phyloP scores from a whole-genome alignment of 331 rosid genomes.

The Cucumis variabilis region DNA sequence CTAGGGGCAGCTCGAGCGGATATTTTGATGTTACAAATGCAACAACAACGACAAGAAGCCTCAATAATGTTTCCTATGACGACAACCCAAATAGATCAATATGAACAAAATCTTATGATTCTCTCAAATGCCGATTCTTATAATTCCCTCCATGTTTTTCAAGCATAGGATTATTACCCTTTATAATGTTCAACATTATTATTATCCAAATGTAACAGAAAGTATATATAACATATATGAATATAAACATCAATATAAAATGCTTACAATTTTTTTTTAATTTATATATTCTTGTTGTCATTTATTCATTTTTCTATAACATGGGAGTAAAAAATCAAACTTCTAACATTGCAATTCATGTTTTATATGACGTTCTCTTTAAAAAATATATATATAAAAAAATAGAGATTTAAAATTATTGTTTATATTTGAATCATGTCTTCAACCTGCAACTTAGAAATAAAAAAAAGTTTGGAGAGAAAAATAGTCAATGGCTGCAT shows the following conservation, averaged over 20 bases:
- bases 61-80: background rate
- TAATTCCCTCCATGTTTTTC: background rate
- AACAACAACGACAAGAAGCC: background rate
- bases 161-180: background rate
- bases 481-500: slow-evolving; percentile 17
- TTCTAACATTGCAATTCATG: no score
- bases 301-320: no score
- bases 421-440: background rate
- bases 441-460: background rate
- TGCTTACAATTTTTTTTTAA: background rate
- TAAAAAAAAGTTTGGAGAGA: background rate
- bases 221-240: no score
- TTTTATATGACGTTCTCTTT: no score
- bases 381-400: no score
- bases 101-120: background rate
- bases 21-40: background rate
- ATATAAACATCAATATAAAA: no score
- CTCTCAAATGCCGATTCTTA: background rate
- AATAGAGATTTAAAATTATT: no score
- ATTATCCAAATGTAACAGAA: no score
- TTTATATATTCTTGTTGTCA: no score
- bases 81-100: background rate
- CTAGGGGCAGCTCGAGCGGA: background rate
- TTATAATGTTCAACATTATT: background rate
- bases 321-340: no score